A percentile compares a stretch with the other conserved stretches of the same genome.
phyloP scores from a whole-genome alignment of 371 early-diverging fungal species.

The Apophysomyces sp. region DNA sequence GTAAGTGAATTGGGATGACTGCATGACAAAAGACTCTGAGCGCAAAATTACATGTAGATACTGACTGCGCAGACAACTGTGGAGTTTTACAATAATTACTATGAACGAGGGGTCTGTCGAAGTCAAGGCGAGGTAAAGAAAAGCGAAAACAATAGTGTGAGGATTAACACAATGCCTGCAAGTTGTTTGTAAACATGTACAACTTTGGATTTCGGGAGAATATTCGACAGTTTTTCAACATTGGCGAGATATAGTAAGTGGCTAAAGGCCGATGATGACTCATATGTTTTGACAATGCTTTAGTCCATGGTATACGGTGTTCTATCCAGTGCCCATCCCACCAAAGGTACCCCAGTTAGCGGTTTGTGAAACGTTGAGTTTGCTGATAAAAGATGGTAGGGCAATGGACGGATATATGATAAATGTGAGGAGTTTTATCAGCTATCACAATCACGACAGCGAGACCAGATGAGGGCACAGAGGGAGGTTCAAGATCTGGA shows the following conservation, averaged over 20 bases:
- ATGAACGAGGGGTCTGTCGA: slow-evolving; percentile 50
- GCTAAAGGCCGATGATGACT: background rate
- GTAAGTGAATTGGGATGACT: slow-evolving; percentile 18
- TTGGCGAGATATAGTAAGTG: slow-evolving; percentile 47
- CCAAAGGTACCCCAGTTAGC: slow-evolving; percentile 32
- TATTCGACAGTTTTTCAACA: slow-evolving; percentile 51
- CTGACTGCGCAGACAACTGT: slow-evolving; percentile 63
- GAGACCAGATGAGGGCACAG: slow-evolving; percentile 32
- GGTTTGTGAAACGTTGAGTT: background rate
- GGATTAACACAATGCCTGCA: background rate
- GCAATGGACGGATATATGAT: slow-evolving; percentile 42
- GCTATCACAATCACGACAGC: slow-evolving; percentile 36
- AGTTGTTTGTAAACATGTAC: slow-evolving; percentile 60
- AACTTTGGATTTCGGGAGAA: slow-evolving; percentile 54
- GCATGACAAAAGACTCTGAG: background rate
- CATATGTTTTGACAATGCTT: background rate
- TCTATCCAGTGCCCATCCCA: slow-evolving; percentile 56
- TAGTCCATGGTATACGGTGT: slow-evolving; percentile 57
- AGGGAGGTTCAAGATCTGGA: slow-evolving; percentile 43
- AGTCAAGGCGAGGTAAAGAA: slow-evolving; percentile 44
- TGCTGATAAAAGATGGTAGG: slow-evolving; percentile 14
- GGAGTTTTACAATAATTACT: slow-evolving; percentile 60
- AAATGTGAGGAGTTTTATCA: slow-evolving; percentile 48
- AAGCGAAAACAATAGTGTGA: background rate
- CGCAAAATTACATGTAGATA: slow-evolving; percentile 18